These are phyloP conservation scores for Amanita pseudoporphyria DNA, from an alignment of 768 basidiomycete species.

Conservation along the genomic window DNA sequence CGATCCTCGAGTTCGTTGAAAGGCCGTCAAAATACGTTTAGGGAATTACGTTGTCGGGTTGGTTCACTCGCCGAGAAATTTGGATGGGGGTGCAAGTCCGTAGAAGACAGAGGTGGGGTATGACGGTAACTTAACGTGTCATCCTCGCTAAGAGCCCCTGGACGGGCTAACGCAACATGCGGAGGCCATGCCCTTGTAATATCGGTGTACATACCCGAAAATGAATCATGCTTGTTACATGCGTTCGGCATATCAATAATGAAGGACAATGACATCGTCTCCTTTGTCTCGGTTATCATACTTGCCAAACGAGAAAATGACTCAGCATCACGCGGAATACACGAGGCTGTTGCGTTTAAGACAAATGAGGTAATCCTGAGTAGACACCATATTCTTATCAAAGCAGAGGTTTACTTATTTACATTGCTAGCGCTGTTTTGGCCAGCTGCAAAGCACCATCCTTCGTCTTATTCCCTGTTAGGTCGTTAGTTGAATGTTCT, in stretches of 20 bases:
- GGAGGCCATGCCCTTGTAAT: background rate
- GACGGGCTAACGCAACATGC: background rate
- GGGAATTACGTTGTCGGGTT: background rate
- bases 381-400: background rate
- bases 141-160: background rate
- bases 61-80: background rate
- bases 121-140: background rate
- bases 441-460: conserved; percentile 83
- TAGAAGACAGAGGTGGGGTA: background rate
- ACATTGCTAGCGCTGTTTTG: conserved; percentile 46
- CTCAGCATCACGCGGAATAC: background rate
- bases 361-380: background rate
- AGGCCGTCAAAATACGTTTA: background rate
- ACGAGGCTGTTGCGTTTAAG: background rate
- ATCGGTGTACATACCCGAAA: background rate
- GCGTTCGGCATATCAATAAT: background rate
- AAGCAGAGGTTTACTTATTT: conserved; percentile 4
- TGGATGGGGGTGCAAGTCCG: background rate
- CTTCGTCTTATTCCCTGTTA: conserved; percentile 76
- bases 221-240: background rate
- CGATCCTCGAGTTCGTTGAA: background rate
- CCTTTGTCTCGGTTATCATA: background rate
- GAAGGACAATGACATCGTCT: background rate
- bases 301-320: too few relatives aligned
- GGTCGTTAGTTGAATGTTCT: conserved; percentile 2